Percentiles rank a stretch among this genome's conserved stretches.
phyloP scores from a whole-genome alignment of 2,329 filamentous ascomycete species.

The Venturia pyrina region DNA sequence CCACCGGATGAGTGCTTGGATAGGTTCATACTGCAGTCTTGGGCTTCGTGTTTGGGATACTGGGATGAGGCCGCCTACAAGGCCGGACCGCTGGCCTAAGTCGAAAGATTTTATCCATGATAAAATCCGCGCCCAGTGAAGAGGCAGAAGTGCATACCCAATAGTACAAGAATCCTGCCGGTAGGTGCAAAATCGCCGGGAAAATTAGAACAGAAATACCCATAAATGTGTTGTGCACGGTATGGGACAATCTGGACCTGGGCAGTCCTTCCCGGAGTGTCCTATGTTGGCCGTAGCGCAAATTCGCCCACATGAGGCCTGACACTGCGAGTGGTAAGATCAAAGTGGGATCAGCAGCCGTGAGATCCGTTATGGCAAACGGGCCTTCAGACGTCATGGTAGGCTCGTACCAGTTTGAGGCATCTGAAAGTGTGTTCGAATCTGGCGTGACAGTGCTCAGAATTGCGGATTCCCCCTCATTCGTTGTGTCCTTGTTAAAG shows the following conservation, averaged over 20 bases:
- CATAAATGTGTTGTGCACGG: neutral
- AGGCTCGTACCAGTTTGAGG: conserved; percentile 5
- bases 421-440: neutral
- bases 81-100: neutral
- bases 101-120: neutral
- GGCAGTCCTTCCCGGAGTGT: neutral
- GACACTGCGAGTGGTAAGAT: neutral
- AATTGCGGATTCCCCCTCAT: neutral
- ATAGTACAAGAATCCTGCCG: conserved; percentile 11
- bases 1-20: too few species aligned
- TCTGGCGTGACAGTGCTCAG: neutral
- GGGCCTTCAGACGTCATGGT: conserved; percentile 9
- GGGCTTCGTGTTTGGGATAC: neutral
- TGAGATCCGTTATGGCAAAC: conserved; percentile 7
- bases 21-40: neutral
- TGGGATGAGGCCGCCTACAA: conserved; percentile 5
- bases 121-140: neutral
- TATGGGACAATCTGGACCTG: neutral
- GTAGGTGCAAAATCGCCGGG: conserved; percentile 4
- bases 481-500: conserved; percentile 6
- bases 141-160: conserved; percentile 10
- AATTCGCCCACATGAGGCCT: conserved; percentile 2
- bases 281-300: neutral
- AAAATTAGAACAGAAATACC: neutral
- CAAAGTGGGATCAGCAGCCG: conserved; percentile 9